Evolutionary conservation across 2,329 filamentous ascomycete species (phyloP).

Genomic region (Diaporthe sp.): DNA sequence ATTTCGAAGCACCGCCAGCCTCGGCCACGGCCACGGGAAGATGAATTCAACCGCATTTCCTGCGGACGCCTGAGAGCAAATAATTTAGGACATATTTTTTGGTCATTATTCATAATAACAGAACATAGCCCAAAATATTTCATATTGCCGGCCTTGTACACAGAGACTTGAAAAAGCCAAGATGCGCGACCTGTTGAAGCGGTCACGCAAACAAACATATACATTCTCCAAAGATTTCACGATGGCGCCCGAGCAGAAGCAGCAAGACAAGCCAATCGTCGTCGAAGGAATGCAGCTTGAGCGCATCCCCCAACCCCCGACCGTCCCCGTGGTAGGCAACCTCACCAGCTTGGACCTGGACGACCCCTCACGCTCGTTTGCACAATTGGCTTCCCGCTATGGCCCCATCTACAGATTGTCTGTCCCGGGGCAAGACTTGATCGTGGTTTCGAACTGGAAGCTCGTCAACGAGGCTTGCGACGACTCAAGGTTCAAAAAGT

Average conservation of each 20-base stretch:
- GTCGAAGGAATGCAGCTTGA: neutral
- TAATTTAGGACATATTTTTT: too few species aligned
- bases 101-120: too few species aligned
- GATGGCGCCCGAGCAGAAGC: neutral
- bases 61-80: neutral
- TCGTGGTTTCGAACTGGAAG: conserved; percentile 63
- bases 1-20: neutral
- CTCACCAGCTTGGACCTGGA: conserved; percentile 14
- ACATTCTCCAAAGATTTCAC: neutral
- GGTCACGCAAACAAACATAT: neutral
- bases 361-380: neutral
- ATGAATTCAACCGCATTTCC: conserved; percentile 4
- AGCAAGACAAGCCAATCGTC: neutral
- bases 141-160: neutral
- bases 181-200: neutral
- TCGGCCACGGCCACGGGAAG: conserved; percentile 2
- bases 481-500: conserved; percentile 41
- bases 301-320: neutral
- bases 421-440: conserved; percentile 52
- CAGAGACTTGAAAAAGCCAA: neutral
- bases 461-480: conserved; percentile 54
- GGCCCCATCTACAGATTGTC: neutral
- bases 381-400: neutral
- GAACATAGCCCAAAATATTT: too few species aligned
- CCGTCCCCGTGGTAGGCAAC: neutral